Evolutionary conservation across 495 filamentous ascomycete genomes (phyloP).

Genomic region (Penicillium salamii): DNA sequence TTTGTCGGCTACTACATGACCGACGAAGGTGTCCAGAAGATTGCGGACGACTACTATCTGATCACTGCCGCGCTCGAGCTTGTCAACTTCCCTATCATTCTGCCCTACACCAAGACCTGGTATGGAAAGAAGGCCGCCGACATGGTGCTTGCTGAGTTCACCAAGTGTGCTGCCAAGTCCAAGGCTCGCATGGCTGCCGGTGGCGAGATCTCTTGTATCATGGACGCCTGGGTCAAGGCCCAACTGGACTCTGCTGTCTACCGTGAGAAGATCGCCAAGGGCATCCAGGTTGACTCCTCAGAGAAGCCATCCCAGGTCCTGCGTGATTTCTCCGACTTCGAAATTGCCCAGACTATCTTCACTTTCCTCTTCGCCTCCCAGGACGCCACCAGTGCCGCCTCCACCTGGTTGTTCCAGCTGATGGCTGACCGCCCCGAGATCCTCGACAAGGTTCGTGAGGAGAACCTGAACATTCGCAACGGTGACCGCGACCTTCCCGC

Average conservation of each 20-base stretch:
- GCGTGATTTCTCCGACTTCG: constrained; percentile 84
- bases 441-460: constrained; percentile 85
- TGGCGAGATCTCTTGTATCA: constrained; percentile 82
- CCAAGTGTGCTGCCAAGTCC: constrained; percentile 88
- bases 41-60: constrained; percentile 93
- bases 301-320: constrained; percentile 81
- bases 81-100: constrained; percentile 97
- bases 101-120: constrained; percentile 95
- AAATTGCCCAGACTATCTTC: constrained; percentile 93
- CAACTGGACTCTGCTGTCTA: constrained; percentile 82
- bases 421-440: constrained; percentile 92
- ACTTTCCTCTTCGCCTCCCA: constrained; percentile 98
- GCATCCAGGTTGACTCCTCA: constrained; percentile 59
- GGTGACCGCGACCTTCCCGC: constrained; percentile 71
- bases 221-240: constrained; percentile 88
- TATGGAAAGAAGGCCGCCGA: constrained; percentile 95
- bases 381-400: constrained; percentile 90
- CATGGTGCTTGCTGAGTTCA: constrained; percentile 86
- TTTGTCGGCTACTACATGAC: constrained; percentile 96
- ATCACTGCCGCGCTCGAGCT: constrained; percentile 95
- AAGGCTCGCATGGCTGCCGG: constrained; percentile 91
- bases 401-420: constrained; percentile 92
- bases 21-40: constrained; percentile 87
- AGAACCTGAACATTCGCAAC: constrained; percentile 76
- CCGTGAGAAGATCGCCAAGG: constrained; percentile 68